phyloP scores from a whole-genome alignment of 129 eudicot genomes.

The Lonicera japonica region DNA sequence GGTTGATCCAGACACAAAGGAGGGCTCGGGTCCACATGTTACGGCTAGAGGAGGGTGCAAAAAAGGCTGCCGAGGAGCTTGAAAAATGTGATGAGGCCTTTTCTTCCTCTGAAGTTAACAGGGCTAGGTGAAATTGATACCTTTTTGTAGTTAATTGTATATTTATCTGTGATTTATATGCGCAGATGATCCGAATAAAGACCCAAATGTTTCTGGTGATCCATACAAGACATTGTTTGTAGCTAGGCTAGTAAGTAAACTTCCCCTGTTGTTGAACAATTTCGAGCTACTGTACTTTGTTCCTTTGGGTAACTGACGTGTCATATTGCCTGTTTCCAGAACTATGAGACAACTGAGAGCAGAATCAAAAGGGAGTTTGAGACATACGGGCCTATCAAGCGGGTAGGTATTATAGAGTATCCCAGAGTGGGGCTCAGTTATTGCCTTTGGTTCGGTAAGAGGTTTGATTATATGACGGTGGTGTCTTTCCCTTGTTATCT shows the following conservation, averaged over 20 bases:
- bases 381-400: constrained; percentile 98
- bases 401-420: constrained; percentile 89
- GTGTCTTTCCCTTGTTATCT: not conserved
- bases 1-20: constrained; percentile 51
- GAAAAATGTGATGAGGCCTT: constrained; percentile 56
- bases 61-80: constrained; percentile 89
- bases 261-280: constrained; percentile 2
- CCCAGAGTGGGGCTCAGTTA: constrained; percentile 60
- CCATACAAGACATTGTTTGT: constrained; percentile 94
- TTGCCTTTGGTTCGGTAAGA: constrained; percentile 87
- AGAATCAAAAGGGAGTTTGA: constrained; percentile 99
- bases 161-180: not conserved
- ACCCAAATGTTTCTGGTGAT: constrained; percentile 93
- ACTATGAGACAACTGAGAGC: constrained; percentile 97
- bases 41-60: constrained; percentile 90
- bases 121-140: not conserved
- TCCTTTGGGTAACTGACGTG: constrained; percentile 1
- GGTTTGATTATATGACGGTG: constrained; percentile 27
- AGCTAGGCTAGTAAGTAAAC: constrained; percentile 77
- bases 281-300: constrained; percentile 9
- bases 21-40: constrained; percentile 76
- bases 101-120: not conserved
- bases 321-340: constrained; percentile 40
- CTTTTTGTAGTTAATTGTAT: not conserved
- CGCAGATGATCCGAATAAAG: constrained; percentile 81